Base-by-base conservation (phyloP, 306 rosid species). In the Senna siamea region DNA sequence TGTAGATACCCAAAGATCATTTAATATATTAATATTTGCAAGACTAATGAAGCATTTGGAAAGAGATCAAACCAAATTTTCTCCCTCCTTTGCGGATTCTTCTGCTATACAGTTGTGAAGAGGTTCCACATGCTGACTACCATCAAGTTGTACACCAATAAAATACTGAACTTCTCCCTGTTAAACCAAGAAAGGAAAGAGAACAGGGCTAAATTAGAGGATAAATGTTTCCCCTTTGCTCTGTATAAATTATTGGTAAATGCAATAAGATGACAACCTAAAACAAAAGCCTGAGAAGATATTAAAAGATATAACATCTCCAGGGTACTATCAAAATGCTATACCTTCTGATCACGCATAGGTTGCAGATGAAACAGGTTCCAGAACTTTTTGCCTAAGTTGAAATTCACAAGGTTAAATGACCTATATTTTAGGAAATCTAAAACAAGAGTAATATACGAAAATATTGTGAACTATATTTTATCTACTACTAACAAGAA, bases 261-360 rank as follows among this genome's bases (percentile, higher is more conserved):
- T n/a, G 32, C 9, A 34, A 44, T 20, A 18, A 20, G 26, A 35
- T 40, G 17, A 32, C 59, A 5, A 44, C 26, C 76, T 43, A 67
- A 78, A 67, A 66, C 35, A 34, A 60, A 43, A 54, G 0, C 55
- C 32, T 26, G 15, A 4, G 22, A 51, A 71, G 55, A 51, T 67
- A 76, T 64, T 18, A 53, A 64, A 60, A 34, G n/a, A 71, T 19
- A 56, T 14, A 58, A 48, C 78, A 46, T 70, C 57, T 38, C 77
- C 17, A 68, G 41, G 66, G 35, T 54, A 78, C 30, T 41, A 56
- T 53, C 20, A 53, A 68, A 26, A 19, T 14, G 18, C 0, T 17
- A 32, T 87, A 91, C 99, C 97, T 92, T 94, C 63, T 94, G 99
- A 59, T 94, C 99, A 83, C 99, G 97, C 99, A 94, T 94, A 41